A percentile compares a stretch with the other conserved stretches of the same genome.
These are phyloP conservation scores for Lactarius hengduanensis DNA, from an alignment of 768 basidiomycete genomes.

Conservation along the genomic window DNA sequence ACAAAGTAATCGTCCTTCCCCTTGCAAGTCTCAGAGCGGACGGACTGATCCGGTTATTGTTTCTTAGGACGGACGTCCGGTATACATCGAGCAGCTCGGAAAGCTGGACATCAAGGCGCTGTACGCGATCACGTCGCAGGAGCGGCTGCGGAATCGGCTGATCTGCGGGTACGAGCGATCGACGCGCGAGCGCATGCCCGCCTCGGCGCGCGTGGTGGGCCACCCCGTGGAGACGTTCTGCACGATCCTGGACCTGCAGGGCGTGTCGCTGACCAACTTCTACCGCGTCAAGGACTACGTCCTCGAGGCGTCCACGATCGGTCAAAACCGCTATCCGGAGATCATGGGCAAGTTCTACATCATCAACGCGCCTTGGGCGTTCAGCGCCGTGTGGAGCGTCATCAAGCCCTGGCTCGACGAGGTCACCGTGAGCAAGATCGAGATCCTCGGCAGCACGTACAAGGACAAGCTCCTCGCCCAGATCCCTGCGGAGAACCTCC, in stretches of 20 bases:
- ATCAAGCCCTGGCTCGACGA: conserved; percentile 94
- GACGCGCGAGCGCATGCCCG: conserved; percentile 74
- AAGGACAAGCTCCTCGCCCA: conserved; percentile 75
- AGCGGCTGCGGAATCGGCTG: conserved; percentile 85
- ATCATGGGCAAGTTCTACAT: conserved; percentile 99
- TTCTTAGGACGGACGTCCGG: conserved; percentile 82
- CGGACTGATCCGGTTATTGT: neutral
- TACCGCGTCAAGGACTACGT: conserved; percentile 94
- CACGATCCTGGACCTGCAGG: conserved; percentile 91
- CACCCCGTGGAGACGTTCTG: conserved; percentile 95
- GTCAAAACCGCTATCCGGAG: conserved; percentile 91
- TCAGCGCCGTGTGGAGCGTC: conserved; percentile 82
- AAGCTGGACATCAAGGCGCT: conserved; percentile 84
- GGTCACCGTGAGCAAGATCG: conserved; percentile 93
- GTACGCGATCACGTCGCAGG: conserved; percentile 76
- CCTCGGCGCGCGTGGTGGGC: conserved; percentile 66
- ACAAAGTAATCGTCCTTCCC: conserved; percentile 60
- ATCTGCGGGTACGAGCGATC: conserved; percentile 94
- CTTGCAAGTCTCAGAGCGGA: neutral
- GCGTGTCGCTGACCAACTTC: conserved; percentile 71
- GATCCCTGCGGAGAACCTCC: conserved; percentile 82
- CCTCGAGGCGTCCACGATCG: conserved; percentile 66
- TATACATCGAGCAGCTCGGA: conserved; percentile 94
- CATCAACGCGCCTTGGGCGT: conserved; percentile 95
- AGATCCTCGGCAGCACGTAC: conserved; percentile 77